Conservation (phyloP, 495 filamentous ascomycete genomes). For the Podospora australis region DNA sequence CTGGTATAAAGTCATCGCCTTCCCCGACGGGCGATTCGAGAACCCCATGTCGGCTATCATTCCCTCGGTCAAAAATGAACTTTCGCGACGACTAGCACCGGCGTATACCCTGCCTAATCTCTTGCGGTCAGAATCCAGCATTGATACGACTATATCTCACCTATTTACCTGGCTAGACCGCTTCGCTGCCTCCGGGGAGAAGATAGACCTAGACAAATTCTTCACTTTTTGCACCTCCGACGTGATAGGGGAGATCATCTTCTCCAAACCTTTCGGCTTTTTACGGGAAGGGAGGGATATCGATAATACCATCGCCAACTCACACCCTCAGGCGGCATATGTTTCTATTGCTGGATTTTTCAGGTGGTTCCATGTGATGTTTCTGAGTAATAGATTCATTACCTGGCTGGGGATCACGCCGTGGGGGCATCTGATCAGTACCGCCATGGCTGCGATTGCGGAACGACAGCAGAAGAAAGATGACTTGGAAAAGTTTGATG, state of each 20-base stretch:
- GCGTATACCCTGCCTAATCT: conserved; percentile 40
- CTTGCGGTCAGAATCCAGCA: conserved; percentile 34
- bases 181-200: conserved; percentile 15
- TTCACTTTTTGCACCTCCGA: conserved; percentile 38
- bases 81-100: conserved; percentile 31
- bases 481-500: conserved; percentile 31
- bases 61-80: conserved; percentile 30
- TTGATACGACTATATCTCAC: conserved; percentile 30
- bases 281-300: conserved; percentile 35
- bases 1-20: conserved; percentile 31
- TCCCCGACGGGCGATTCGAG: conserved; percentile 37
- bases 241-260: conserved; percentile 28
- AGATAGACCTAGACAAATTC: conserved; percentile 30
- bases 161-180: conserved; percentile 30
- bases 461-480: conserved; percentile 32
- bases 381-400: conserved; percentile 38
- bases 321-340: conserved; percentile 17
- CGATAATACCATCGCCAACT: conserved; percentile 32
- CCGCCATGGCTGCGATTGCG: conserved; percentile 34
- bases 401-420: conserved; percentile 38
- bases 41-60: conserved; percentile 42
- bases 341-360: conserved; percentile 38
- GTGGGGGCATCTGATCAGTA: conserved; percentile 41
- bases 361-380: conserved; percentile 25
- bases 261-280: conserved; percentile 38